These are phyloP conservation scores for Exophiala sideris DNA, from an alignment of 2,329 filamentous ascomycete genomes.

Conservation along the genomic window DNA sequence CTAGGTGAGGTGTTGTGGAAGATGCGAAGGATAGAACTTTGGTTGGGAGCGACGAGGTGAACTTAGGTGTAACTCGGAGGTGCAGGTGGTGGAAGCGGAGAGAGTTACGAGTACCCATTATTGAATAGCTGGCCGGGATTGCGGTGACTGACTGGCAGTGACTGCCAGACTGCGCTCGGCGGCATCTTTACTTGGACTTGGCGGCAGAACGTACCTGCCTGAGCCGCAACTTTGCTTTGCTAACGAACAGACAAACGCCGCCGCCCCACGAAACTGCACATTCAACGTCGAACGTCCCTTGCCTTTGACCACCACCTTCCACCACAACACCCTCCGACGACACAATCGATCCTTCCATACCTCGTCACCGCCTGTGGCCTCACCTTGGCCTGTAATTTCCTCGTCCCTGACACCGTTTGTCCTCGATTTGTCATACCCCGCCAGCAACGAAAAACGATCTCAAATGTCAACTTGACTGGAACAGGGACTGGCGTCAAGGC, in stretches of 20 bases:
- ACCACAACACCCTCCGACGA: conserved; percentile 1
- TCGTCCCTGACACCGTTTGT: conserved; percentile 1
- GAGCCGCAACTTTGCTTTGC: conserved; percentile 1
- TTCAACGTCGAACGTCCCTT: conserved; percentile 12
- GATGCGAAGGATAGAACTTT: too few species aligned
- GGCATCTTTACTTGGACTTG: neutral
- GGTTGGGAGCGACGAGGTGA: too few species aligned
- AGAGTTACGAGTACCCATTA: too few species aligned
- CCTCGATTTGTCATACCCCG: conserved; percentile 18
- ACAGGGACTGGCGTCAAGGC: conserved; percentile 8
- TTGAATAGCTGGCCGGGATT: too few species aligned
- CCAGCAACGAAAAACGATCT: conserved; percentile 15
- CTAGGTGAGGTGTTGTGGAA: too few species aligned
- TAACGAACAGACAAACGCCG: neutral
- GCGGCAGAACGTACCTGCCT: conserved; percentile 1
- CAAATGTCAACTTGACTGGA: conserved; percentile 19
- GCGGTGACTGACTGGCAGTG: too few species aligned
- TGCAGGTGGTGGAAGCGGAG: too few species aligned
- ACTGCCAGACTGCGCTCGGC: too few species aligned
- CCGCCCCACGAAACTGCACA: conserved; percentile 15
- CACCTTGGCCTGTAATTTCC: neutral
- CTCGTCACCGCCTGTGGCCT: too few species aligned
- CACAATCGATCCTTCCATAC: neutral
- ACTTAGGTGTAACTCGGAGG: too few species aligned
- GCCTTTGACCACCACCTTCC: conserved; percentile 9